Base-by-base conservation (phyloP, 106 monocot species). In the Vanilla planifolia region DNA sequence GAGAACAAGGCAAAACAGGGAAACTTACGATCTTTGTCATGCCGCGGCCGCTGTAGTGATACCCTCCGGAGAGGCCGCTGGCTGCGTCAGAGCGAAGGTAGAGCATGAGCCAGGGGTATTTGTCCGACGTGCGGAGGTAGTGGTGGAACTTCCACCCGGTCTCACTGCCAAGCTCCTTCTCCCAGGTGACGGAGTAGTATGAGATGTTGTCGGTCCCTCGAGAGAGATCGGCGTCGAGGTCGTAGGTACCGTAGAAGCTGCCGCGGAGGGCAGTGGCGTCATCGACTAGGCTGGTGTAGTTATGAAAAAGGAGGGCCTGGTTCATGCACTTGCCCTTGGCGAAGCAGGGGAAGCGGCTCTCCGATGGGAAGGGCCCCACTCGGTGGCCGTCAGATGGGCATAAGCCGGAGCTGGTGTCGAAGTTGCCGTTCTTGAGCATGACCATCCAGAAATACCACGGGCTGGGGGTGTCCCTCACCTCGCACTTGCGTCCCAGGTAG, bases 381-480 rank as follows among this genome's bases (percentile, higher is more conserved):
- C 64, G 75, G 26, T 52, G 28, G 55, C 93, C 93, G 26, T 93
- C 67, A 22, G 70, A 44, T 0, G 93, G 93, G 65, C 93, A 93
- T 25, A 88, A 56, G 15, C 64, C 64, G 2, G 88, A 65, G 1
- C 61, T 64, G 23, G 88, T 88, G 71, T 93, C 93, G 33, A 93
- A 47, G 66, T 93, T 88, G 24, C 93, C 93, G 28, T 85, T 93
- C 71, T 93, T 93, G 40, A 93, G 69, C 93, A 93, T 93, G 43
- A 93, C 21, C 93, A 93, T 93, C 92, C 92, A 92, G 61, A 79
- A 92, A 28, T 92, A 80, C 93, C 93, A 93, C 27, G 88, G 78
- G 15, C n/a, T 27, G 0, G 66, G 67, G 24, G 36, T 13, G 41
- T 81, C 81, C 0, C 17, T 48, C 1, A 85, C 93, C 63, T 88